Base-by-base conservation (phyloP, 768 basidiomycete species). In the Bullera alba region DNA sequence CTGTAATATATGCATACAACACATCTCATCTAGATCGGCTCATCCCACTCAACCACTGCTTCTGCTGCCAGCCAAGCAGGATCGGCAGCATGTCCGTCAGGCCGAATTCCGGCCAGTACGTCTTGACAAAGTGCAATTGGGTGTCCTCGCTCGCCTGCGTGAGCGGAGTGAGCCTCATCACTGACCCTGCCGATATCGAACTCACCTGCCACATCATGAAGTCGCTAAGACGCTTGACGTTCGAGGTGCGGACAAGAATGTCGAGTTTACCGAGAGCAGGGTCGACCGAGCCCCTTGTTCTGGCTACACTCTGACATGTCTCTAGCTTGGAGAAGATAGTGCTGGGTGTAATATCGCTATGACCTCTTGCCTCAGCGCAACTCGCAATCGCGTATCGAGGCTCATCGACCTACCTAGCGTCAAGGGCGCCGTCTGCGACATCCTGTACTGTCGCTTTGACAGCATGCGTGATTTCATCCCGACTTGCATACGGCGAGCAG, bases 201-300 rank as follows among this genome's bases (percentile, higher is more conserved):
- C 81, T 51, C 50, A 86, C 92, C 86, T 99, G 95, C 95, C 93
- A 99, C 15, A 92, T 80, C 67, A 96, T 71, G 67, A 83, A 99
- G 60, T 95, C 89, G 63, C 87, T 89, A 21, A 95, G 73, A 3
- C 90, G 79, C 51, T 81, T 84, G 4, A 93, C 95, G 10, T 91
- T 89, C 44, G 88, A 90, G 0, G 92, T 95, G 35, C 95, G 80
- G 19, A 99, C 76, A 45, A 97, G 79, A 41, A 99, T 80, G 63
- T 97, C 93, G 0, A 95, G 76, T 10, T 63, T 65, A 12, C 61
- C 58, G 6, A 38, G 21, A 15, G 48, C 46, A 6, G 19, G 15
- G 39, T 16, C n/a, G 2, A 21, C 19, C 16, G 32, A 15, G 28
- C 4, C 8, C 34, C 23, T 21, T 5, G 52, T 23, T 8, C 38